Conservation (phyloP, 192 early-diverging fungal genomes). For the Podila minutissima region DNA sequence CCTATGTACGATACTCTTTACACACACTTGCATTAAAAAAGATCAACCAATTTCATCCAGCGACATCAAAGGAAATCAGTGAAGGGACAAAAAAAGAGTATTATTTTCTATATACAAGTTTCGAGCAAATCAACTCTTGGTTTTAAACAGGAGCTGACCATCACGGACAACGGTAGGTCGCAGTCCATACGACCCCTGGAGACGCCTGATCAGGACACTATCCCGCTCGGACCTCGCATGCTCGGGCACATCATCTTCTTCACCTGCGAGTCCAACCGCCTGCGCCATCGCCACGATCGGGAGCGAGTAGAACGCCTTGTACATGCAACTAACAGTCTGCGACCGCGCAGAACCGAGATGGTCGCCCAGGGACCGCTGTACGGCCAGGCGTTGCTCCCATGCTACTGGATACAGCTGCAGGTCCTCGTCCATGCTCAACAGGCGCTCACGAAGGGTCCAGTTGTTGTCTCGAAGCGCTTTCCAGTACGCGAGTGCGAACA, state of each 20-base stretch:
- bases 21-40: background rate
- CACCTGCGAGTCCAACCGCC: conserved; percentile 11
- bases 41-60: background rate
- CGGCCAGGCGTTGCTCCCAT: conserved; percentile 28
- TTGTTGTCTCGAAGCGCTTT: conserved; percentile 20
- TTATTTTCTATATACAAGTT: no score
- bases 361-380: conserved; percentile 21
- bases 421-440: background rate
- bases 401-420: background rate
- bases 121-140: conserved; percentile 4
- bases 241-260: background rate
- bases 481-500: conserved; percentile 25
- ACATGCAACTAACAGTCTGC: conserved; percentile 20
- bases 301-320: conserved; percentile 40
- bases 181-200: conserved; percentile 23
- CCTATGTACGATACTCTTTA: conserved; percentile 20
- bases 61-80: background rate
- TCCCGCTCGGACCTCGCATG: background rate
- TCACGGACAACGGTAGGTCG: conserved; percentile 15
- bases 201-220: background rate
- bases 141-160: conserved; percentile 34
- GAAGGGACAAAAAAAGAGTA: background rate
- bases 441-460: conserved; percentile 34
- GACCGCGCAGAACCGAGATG: conserved; percentile 8
- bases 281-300: conserved; percentile 14